Conservation (phyloP, 2,329 filamentous ascomycete species). For the Zymoseptoria tritici region DNA sequence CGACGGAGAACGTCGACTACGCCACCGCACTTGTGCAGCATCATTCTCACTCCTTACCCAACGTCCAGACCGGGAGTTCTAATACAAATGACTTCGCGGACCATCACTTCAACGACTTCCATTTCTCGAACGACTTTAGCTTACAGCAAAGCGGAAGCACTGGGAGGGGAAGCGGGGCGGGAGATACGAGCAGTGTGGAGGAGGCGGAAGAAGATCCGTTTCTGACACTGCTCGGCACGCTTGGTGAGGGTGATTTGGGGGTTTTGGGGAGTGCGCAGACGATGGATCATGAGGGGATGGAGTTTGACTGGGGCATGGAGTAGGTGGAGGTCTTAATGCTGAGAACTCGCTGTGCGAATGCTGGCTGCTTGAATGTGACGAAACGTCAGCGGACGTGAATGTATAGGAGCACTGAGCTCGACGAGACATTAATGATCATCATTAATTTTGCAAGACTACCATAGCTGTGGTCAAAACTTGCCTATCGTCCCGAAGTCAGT, state of each 20-base stretch:
- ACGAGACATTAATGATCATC: no score
- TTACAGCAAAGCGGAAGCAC: background rate
- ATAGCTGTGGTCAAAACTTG: no score
- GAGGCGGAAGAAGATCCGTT: conserved; percentile 70
- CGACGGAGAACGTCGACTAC: background rate
- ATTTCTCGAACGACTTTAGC: background rate
- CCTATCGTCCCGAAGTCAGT: no score
- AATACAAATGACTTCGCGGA: background rate
- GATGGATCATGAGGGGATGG: background rate
- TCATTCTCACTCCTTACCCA: background rate
- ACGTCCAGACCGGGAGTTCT: background rate
- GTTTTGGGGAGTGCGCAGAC: conserved; percentile 37
- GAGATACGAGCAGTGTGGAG: conserved; percentile 33
- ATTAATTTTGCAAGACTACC: no score
- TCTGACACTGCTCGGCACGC: conserved; percentile 67
- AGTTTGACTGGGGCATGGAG: background rate
- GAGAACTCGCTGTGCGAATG: no score
- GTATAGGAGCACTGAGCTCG: no score
- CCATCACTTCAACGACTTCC: background rate
- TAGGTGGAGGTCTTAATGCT: background rate
- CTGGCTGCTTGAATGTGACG: no score
- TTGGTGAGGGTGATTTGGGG: conserved; percentile 71
- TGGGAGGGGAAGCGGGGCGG: conserved; percentile 33
- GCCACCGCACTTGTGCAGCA: background rate
- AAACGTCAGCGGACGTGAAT: no score